Evolutionary conservation across 2,329 filamentous ascomycete genomes (phyloP).

Genomic region (Trichoderma asperellum): DNA sequence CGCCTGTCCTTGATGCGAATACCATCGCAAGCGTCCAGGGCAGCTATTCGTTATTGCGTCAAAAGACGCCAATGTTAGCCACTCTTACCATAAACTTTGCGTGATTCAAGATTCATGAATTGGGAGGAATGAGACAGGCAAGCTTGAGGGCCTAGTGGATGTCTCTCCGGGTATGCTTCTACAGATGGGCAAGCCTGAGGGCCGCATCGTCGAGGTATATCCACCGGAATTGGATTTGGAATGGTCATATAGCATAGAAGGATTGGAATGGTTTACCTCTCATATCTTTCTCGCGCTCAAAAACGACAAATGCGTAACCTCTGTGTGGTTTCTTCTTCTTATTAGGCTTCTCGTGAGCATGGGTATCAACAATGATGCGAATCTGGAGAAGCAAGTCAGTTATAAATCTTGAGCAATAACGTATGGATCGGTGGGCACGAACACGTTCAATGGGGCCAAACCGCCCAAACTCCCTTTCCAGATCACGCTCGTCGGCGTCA

Average conservation of each 20-base stretch:
- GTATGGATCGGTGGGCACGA: slow-evolving; percentile 40
- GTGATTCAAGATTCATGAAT: slow-evolving; percentile 30
- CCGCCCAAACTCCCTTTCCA: slow-evolving; percentile 90
- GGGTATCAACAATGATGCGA: slow-evolving; percentile 80
- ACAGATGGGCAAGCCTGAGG: slow-evolving; percentile 49
- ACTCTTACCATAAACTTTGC: slow-evolving; percentile 57
- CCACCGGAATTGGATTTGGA: slow-evolving; percentile 25
- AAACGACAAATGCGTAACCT: slow-evolving; percentile 96
- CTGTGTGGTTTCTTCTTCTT: slow-evolving; percentile 82
- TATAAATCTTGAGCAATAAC: neutral
- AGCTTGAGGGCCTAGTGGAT: slow-evolving; percentile 58
- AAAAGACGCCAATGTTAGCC: slow-evolving; percentile 69
- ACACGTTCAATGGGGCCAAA: slow-evolving; percentile 94
- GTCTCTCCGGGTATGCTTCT: slow-evolving; percentile 54
- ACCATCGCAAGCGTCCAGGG: slow-evolving; percentile 82
- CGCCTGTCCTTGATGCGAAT: slow-evolving; percentile 90
- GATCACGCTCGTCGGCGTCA: slow-evolving; percentile 82
- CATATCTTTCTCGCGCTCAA: slow-evolving; percentile 97
- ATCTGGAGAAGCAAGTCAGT: slow-evolving; percentile 60
- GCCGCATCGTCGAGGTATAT: slow-evolving; percentile 42
- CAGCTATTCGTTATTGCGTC: slow-evolving; percentile 72
- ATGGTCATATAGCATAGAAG: slow-evolving; percentile 23
- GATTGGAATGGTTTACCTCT: slow-evolving; percentile 76
- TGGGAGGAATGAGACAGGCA: slow-evolving; percentile 51
- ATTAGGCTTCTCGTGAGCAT: slow-evolving; percentile 68